Evolutionary conservation across 169 alveolate species (phyloP).

Genomic region (Plasmodium vinckei): DNA sequence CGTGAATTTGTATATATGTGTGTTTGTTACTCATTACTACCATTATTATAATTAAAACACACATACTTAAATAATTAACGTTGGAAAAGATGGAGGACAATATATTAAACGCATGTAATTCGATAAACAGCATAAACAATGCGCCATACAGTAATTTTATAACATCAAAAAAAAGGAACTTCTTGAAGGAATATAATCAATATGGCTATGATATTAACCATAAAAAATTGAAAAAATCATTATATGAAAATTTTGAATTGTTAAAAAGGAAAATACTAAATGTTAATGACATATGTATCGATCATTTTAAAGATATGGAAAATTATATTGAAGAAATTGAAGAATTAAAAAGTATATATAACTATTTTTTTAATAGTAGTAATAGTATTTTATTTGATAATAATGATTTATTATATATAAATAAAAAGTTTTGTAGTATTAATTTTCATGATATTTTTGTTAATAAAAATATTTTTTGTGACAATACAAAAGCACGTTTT

Average conservation of each 20-base stretch:
- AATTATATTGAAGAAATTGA: slow-evolving; percentile 30
- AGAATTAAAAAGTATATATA: slow-evolving; percentile 51
- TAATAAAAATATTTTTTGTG: slow-evolving; percentile 20
- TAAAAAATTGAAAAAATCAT: slow-evolving; percentile 12
- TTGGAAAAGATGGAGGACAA: slow-evolving; percentile 39
- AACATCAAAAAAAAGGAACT: not conserved
- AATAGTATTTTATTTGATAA: slow-evolving; percentile 23
- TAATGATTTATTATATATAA: slow-evolving; percentile 53
- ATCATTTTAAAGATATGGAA: slow-evolving; percentile 76
- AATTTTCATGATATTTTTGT: slow-evolving; percentile 10
- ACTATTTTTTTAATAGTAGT: slow-evolving; percentile 42
- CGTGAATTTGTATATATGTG: not conserved
- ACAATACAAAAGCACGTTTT: not conserved
- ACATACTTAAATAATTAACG: not conserved
- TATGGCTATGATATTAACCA: not conserved
- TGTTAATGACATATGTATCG: slow-evolving; percentile 71
- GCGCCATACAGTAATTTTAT: slow-evolving; percentile 48
- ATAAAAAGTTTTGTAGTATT: slow-evolving; percentile 62
- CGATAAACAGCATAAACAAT: slow-evolving; percentile 26
- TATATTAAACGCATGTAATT: slow-evolving; percentile 1
- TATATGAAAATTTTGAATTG: slow-evolving; percentile 26
- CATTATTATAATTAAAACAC: too few species aligned
- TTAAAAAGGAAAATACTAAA: slow-evolving; percentile 39
- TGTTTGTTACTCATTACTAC: too few species aligned
- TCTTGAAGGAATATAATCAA: slow-evolving; percentile 2